A percentile compares a stretch with the other conserved stretches of the same genome.
Conservation (phyloP, 805 yeast species). For the Scheffersomyces lignosus region DNA sequence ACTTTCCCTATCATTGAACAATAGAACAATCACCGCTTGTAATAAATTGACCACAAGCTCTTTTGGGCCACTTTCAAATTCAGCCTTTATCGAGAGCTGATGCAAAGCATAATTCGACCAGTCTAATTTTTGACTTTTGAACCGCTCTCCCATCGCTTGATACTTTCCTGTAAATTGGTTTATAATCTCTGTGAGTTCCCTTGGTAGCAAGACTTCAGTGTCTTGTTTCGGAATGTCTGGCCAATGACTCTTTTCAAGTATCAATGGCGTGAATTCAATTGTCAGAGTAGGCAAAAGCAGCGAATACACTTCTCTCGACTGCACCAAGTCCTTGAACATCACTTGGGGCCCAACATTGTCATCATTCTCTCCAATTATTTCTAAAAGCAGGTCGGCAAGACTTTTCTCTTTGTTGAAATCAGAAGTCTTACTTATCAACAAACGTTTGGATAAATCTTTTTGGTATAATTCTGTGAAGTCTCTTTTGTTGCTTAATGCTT, state of each 20-base stretch:
- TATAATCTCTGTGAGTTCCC: slow-evolving; percentile 15
- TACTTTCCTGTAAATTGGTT: slow-evolving; percentile 22
- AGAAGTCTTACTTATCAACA: slow-evolving; percentile 25
- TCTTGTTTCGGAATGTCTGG: slow-evolving; percentile 35
- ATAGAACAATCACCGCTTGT: slow-evolving; percentile 42
- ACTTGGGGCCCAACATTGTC: slow-evolving; percentile 25
- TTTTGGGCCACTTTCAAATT: slow-evolving; percentile 30
- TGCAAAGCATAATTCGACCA: slow-evolving; percentile 46
- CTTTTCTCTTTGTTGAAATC: slow-evolving; percentile 19
- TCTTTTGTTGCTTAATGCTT: slow-evolving; percentile 31
- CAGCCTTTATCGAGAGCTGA: slow-evolving; percentile 32
- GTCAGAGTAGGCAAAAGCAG: slow-evolving; percentile 1
- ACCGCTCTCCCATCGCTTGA: slow-evolving; percentile 17
- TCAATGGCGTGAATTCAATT: slow-evolving; percentile 30
- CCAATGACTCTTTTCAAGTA: slow-evolving; percentile 39
- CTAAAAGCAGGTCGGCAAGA: slow-evolving; percentile 19
- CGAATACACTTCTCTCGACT: slow-evolving; percentile 17
- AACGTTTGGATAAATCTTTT: slow-evolving; percentile 37
- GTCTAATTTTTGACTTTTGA: slow-evolving; percentile 29
- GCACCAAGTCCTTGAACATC: slow-evolving; percentile 36
- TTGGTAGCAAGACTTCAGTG: slow-evolving; percentile 24
- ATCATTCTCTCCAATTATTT: slow-evolving; percentile 32
- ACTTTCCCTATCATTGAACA: slow-evolving; percentile 32
- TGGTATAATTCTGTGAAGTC: slow-evolving; percentile 32
- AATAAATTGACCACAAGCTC: slow-evolving; percentile 41